Base-by-base conservation (phyloP, 345 rosid species). In the Gossypium sturtianum region DNA sequence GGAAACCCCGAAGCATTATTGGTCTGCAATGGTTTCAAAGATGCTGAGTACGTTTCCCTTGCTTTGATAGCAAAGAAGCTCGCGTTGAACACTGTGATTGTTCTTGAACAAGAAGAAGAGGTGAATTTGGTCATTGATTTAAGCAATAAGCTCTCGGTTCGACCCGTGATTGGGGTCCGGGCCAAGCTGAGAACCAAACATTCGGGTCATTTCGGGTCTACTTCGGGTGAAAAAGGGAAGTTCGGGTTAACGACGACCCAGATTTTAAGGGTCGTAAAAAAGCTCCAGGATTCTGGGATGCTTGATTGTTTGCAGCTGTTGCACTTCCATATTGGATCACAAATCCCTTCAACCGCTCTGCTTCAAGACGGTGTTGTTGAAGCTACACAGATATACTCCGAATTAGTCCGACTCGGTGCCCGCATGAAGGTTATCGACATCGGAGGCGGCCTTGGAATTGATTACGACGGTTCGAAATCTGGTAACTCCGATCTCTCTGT, bases 271-370 rank as follows among this genome's bases (percentile, higher is more conserved):
- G 95, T 94, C 0, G 93, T 91, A 62, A 73, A 69, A 82, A 88
- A 85, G 87, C 93, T 94, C 12, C 72, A 88, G 13, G 80, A 81
- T 64, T 81, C 69, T 0, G 91, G 91, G 12, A 91, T 94, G 98
- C 97, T 92, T 19, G 93, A 89, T 78, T 92, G 95, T 74, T 82
- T 94, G 7, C 95, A 89, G 44, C 78, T 94, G 70, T 83, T 94
- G 72, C 98, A 94, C 89, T 94, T 92, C 72, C 98, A 94, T 71
- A 88, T 94, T 47, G 98, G 98, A 45, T 94, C 98, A n/a, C 98
- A 94, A 86, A 94, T 94, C 64, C 98, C 98, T 0, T 81, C 97
- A 0, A 94, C 97, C 4, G 76, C 79, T 12, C 78, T 94, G 66
- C 89, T 94, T 2, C 82, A 89, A 0, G 97, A 89, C 52, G 93